Evolutionary conservation across 371 early-diverging fungal genomes (phyloP).

Genomic region (Mortierella sp.): DNA sequence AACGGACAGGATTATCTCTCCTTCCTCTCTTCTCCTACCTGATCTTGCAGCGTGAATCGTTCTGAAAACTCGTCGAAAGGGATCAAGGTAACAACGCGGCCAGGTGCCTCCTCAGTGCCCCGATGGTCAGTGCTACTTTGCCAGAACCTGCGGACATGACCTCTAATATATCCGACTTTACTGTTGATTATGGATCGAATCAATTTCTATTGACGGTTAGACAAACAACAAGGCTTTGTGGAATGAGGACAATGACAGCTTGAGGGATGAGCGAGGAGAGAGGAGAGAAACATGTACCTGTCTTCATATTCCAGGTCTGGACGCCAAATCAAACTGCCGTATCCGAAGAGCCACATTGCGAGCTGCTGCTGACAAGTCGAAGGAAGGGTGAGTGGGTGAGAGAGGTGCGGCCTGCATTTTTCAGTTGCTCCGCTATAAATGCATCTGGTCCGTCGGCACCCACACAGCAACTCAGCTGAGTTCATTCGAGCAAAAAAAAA

Average conservation of each 20-base stretch:
- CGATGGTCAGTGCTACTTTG: conserved; percentile 94
- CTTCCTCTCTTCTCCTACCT: conserved; percentile 15
- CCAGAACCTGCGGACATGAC: conserved; percentile 89
- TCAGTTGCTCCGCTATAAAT: too few species aligned
- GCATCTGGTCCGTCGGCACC: too few species aligned
- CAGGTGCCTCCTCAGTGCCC: conserved; percentile 85
- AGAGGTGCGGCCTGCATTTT: too few species aligned
- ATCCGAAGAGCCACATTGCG: conserved; percentile 53
- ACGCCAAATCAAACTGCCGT: conserved; percentile 47
- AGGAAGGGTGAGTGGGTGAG: too few species aligned
- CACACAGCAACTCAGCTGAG: too few species aligned
- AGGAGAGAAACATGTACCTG: conserved; percentile 19
- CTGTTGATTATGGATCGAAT: too few species aligned
- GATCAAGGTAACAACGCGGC: conserved; percentile 91
- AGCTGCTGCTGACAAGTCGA: too few species aligned
- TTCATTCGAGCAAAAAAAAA: too few species aligned
- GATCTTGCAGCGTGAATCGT: conserved; percentile 25
- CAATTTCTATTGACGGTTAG: too few species aligned
- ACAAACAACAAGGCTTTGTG: too few species aligned
- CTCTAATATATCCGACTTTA: conserved; percentile 78
- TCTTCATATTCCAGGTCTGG: conserved; percentile 48
- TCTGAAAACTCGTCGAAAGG: conserved; percentile 67
- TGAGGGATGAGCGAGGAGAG: background rate
- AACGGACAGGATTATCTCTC: too few species aligned
- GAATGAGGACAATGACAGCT: too few species aligned